Base-by-base conservation (phyloP, 805 yeast genomes). In the Suhomyces emberorum region DNA sequence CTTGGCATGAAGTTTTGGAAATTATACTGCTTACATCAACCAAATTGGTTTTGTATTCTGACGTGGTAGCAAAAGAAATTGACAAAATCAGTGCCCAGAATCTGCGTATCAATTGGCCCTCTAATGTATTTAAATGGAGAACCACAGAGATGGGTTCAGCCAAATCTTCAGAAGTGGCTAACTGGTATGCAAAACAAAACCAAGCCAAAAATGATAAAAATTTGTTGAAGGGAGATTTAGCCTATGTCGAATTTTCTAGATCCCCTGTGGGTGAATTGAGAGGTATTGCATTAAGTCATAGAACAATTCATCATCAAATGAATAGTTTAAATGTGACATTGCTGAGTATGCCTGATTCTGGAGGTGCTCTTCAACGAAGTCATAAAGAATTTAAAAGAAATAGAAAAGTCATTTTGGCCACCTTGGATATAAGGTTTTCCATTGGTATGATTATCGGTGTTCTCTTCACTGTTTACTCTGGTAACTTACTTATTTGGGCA, bases 281-380 rank as follows among this genome's bases (percentile, higher is more conserved):
- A 39, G 99, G 99, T 12, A 95, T 93, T 23, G 96, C 95, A 1
- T 75, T 93, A 54, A 84, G 93, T 16, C 98, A 93, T 56, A 70
- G 87, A 41, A 88, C 96, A 0, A 76, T 93, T 5, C 72, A 84
- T 54, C 91, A 87, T 47, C 98, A 93, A 54, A 86, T 93, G 89
- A 74, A 77, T 42, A 76, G 87, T 31, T 53, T 93, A 16, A 74
- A 83, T 4, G 71, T 80, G 7, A 77, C 91, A 10, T 61, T 91
- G 6, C 77, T 78, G 48, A 81, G 88, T 31, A 64, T 70, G 45
- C 84, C 86, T 2, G 72, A 76, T 35, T 70, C 76, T n/a, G 72
- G 78, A 29, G 74, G 77, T 2, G 75, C 71, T 21, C 62, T 76
- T 9, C 70, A 77, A 15, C 61, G 71, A 43, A 55, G 61, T 25